Base-by-base conservation (phyloP, 176 grass and related monocot species). In the Calamus simplicifolius region DNA sequence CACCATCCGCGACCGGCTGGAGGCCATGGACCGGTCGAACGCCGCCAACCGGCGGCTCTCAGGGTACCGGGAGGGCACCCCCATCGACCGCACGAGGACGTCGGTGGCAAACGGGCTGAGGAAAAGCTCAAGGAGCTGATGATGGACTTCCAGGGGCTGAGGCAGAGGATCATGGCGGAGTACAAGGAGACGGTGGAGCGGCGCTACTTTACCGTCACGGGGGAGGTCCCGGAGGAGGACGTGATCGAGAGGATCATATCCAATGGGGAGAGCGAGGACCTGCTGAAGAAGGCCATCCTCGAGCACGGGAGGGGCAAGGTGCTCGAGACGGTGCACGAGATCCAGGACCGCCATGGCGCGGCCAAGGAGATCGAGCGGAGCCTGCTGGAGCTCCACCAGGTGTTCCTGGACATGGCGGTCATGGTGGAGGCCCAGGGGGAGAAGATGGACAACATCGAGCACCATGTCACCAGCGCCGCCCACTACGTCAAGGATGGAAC, bases 81-180 rank as follows among this genome's bases (percentile, higher is more conserved):
- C 84, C 0, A 75, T 87, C n/a, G 93, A 98, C 69, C 87, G 93
- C 62, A 98, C 87, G 38, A 78, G 93, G 60, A 92, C 93, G 25
- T 61, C 81, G 56, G 84, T 98, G 62, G 83, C 93, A 57, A 75
- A 85, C 31, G 93, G 84, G 0, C 87, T 98, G 28, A 76, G 93
- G 58, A 88, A 83, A 88, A 83, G 77, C 75, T 98, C 73, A 84
- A 82, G 54, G 93, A 89, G 53, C 64, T 98, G 66, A 98, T 98
- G 93, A 83, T 92, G 81, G 87, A 98, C 57, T 92, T 98, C 80
- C 93, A 98, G 84, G 75, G 75, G 71, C 79, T 98, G 26, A 76
- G 93, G 52, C 87, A 98, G 81, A 79, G 74, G 65, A 88, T 83
- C 61, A 88, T 98, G 87, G 38, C 87, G 56, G 84, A 98, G 81